Percentiles rank a stretch among this genome's conserved stretches.
Evolutionary conservation across 2,329 filamentous ascomycete species (phyloP).

Genomic region (Aspergillus awamori): DNA sequence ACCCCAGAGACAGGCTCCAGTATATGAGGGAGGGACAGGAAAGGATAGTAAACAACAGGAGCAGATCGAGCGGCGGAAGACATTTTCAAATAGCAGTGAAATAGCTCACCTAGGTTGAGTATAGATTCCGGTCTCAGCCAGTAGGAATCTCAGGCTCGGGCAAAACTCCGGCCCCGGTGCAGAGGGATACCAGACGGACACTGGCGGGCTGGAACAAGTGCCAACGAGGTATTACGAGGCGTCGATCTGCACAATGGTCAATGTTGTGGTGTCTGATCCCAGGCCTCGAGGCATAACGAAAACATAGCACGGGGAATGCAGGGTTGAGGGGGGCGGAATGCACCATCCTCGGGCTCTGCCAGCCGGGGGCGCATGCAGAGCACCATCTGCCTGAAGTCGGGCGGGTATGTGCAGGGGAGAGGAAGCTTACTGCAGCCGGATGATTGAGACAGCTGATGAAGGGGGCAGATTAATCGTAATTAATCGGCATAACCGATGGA

Average conservation of each 20-base stretch:
- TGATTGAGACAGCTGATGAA: constrained; percentile 9
- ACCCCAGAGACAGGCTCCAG: neutral
- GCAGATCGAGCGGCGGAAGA: neutral
- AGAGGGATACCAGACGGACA: constrained; percentile 17
- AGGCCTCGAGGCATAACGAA: constrained; percentile 16
- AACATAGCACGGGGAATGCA: constrained; percentile 22
- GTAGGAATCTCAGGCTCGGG: constrained; percentile 20
- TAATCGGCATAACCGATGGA: neutral
- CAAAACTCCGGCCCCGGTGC: constrained; percentile 15
- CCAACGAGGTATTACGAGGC: constrained; percentile 18
- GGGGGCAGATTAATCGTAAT: neutral
- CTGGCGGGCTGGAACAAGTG: constrained; percentile 13
- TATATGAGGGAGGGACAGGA: neutral
- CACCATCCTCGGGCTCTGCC: constrained; percentile 4
- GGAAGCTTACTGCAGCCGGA: neutral
- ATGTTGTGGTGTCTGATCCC: constrained; percentile 4
- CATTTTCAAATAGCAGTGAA: constrained; percentile 15
- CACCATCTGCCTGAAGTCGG: neutral
- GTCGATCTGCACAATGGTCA: constrained; percentile 22
- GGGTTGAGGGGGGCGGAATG: constrained; percentile 25
- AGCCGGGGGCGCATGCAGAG: constrained; percentile 6
- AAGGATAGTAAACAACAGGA: neutral
- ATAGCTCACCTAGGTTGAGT: constrained; percentile 18
- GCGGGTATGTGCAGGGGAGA: constrained; percentile 9
- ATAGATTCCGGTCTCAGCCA: constrained; percentile 20